Percentiles rank a stretch among this genome's conserved stretches.
Evolutionary conservation across 805 yeast species (phyloP).

Genomic region (Barnettozyma sucrosica): DNA sequence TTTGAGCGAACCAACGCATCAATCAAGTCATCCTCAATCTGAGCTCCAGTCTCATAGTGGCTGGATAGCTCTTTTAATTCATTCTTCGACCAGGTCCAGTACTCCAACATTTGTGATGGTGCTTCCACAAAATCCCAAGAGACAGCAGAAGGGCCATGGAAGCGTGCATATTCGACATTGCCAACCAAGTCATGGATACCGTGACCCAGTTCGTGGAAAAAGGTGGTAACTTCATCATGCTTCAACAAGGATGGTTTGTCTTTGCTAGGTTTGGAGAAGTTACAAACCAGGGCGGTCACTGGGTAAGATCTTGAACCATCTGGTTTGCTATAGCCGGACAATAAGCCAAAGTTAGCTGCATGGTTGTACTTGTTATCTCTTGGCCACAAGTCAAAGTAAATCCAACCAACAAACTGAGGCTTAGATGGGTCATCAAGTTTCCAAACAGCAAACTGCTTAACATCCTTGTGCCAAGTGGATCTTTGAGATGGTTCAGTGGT

Average conservation of each 20-base stretch:
- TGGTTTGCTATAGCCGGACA: slow-evolving; percentile 49
- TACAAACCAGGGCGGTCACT: slow-evolving; percentile 75
- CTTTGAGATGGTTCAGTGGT: slow-evolving; percentile 29
- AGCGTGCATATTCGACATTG: slow-evolving; percentile 54
- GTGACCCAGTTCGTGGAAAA: slow-evolving; percentile 88
- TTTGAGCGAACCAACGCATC: slow-evolving; percentile 57
- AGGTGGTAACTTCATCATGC: slow-evolving; percentile 74
- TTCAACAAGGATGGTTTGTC: slow-evolving; percentile 69
- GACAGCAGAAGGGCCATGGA: slow-evolving; percentile 68
- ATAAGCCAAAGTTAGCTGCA: slow-evolving; percentile 75
- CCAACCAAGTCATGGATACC: slow-evolving; percentile 79
- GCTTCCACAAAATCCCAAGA: slow-evolving; percentile 88
- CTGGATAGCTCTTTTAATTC: slow-evolving; percentile 54
- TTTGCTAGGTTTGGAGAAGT: slow-evolving; percentile 68
- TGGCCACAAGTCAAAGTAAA: slow-evolving; percentile 78
- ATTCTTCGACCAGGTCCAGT: slow-evolving; percentile 75
- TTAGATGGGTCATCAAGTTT: slow-evolving; percentile 42
- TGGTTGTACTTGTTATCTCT: slow-evolving; percentile 85
- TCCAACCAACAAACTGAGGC: slow-evolving; percentile 68
- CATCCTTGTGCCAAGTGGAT: slow-evolving; percentile 75
- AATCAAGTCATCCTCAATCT: slow-evolving; percentile 51
- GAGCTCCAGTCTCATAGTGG: slow-evolving; percentile 56
- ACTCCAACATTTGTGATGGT: slow-evolving; percentile 85
- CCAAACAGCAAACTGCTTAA: slow-evolving; percentile 69
- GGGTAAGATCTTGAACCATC: slow-evolving; percentile 53